Evolutionary conservation across 257 asterid genomes (phyloP).

Genomic region (Lavandula angustifolia): DNA sequence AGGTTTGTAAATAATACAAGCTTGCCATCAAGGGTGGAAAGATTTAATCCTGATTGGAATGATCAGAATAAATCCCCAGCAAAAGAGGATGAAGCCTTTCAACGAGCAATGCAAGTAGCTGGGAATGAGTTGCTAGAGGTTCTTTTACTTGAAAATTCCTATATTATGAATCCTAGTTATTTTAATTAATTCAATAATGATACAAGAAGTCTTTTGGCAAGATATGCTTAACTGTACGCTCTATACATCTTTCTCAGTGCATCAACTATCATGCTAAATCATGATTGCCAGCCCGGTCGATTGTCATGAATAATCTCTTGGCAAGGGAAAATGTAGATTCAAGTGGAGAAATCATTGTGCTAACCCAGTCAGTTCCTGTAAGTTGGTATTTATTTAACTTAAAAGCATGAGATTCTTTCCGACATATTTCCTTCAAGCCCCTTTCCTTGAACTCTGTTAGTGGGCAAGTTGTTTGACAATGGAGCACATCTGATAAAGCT

Average conservation of each 20-base stretch:
- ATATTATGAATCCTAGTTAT: conserved; percentile 1
- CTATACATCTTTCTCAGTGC: conserved; percentile 26
- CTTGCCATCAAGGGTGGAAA: conserved; percentile 32
- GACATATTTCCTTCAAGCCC: conserved; percentile 5
- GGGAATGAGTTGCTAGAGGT: conserved; percentile 33
- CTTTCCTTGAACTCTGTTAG: conserved; percentile 5
- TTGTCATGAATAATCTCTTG: conserved; percentile 30
- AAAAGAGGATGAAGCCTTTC: conserved; percentile 32
- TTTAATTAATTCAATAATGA: conserved; percentile 6
- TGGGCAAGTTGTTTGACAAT: background rate
- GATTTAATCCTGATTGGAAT: conserved; percentile 30
- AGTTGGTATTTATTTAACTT: conserved; percentile 13
- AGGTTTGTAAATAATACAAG: conserved; percentile 31
- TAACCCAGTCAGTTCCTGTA: conserved; percentile 33
- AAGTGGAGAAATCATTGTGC: conserved; percentile 32
- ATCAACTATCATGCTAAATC: conserved; percentile 31
- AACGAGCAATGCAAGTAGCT: conserved; percentile 27
- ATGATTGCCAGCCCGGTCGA: conserved; percentile 30
- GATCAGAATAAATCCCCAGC: conserved; percentile 19
- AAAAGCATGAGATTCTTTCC: background rate
- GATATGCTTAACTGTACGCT: conserved; percentile 7
- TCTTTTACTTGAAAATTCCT: conserved; percentile 7
- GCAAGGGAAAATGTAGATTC: conserved; percentile 26
- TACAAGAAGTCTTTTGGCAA: background rate
- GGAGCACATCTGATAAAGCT: conserved; percentile 13